Evolutionary conservation across 371 early-diverging fungal genomes (phyloP), one percentile per base, ranked within the genome.

Genomic region (Mortierella sp.): DNA sequence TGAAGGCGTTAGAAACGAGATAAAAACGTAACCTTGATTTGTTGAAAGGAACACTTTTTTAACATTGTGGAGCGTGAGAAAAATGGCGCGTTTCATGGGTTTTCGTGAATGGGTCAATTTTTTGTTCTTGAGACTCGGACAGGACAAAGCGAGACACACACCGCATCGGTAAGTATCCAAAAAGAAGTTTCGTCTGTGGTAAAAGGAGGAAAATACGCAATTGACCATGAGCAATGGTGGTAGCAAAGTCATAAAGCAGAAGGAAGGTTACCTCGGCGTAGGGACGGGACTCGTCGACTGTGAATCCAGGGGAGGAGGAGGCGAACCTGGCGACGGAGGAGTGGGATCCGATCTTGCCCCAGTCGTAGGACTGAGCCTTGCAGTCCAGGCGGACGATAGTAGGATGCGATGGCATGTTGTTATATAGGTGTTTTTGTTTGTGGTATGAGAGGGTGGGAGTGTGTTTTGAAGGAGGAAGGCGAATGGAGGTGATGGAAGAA

Each of bases 251-350:
- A 32, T 18, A 29, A 60, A 12, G 29, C 35, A 35, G 18, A 35
- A 18, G 14, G 63, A 63, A 35, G 35, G 44, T 83, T 89, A 96
- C 95, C 93, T 99, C 99, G 8, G 99, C 96, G 90, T 98, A 99
- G 16, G 97, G 96, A 76, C 87, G 91, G n/a, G 83, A 71, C 16
- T 87, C 76, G 80, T 96, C 95, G 74, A 95, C 76, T 11, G 77
- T 32, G 68, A 92, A 88, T 24, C 83, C 87, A 32, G 88, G 88
- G 10, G 93, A 91, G 63, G 91, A 89, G 38, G 90, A 79, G 2
- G 96, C 96, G 76, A 95, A 96, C 83, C 94, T 89, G 29, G 97
- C 97, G 7, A 97, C 99, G 86, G 95, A 96, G 87, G 96, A 95
- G 44, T 87, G 87, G 77, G 87, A 83, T 11, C 99, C 99, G 43